Base-by-base conservation (phyloP, 768 basidiomycete species). In the Amanita rubescens region DNA sequence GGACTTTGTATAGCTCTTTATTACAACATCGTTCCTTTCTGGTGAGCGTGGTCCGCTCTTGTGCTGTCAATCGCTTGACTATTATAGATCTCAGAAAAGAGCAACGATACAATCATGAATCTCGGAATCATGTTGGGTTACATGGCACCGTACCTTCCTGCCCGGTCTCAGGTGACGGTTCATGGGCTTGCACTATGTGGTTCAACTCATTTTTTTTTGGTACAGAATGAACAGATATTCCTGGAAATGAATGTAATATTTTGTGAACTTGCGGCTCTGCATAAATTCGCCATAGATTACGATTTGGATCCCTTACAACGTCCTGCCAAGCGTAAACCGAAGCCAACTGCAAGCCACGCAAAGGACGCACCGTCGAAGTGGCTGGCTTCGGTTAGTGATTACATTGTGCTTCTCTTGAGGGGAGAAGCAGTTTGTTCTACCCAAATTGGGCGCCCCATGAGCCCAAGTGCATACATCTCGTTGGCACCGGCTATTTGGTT, bases 101-200 rank as follows among this genome's bases (percentile, higher is more conserved):
- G 61, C 20, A 50, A 58, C 38, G 53, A 55, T n/a, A 62, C 59
- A 48, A 51, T 75, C 19, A 73, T 77, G 10, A 78, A 84, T 49
- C 71, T 92, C 39, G 71, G 71, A 53, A 67, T 66, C 10, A 66
- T 96, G 15, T 72, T 96, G 0, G 75, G 76, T 10, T 83, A 91
- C 62, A 86, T 95, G 78, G 67, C 81, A 5, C 74, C 84, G 3
- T 92, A 93, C 67, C 96, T 98, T 64, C 94, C 94, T 1, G 93
- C 92, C 66, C 66, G 62, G 38, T 66, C 70, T 57, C 85, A 85
- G 76, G 88, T 80, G 46, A 56, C 54, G 41, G 14, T 54, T 20
- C 42, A 30, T 8, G 19, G 19, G 55, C 25, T 32, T 37, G 24
- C 9, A 15, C 10, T 6, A 20, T 34, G 14, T 5, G 19, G 10